Evolutionary conservation across 2,329 filamentous ascomycete genomes (phyloP), one percentile per base, ranked within the genome.

Genomic region (Epichloe sibirici): DNA sequence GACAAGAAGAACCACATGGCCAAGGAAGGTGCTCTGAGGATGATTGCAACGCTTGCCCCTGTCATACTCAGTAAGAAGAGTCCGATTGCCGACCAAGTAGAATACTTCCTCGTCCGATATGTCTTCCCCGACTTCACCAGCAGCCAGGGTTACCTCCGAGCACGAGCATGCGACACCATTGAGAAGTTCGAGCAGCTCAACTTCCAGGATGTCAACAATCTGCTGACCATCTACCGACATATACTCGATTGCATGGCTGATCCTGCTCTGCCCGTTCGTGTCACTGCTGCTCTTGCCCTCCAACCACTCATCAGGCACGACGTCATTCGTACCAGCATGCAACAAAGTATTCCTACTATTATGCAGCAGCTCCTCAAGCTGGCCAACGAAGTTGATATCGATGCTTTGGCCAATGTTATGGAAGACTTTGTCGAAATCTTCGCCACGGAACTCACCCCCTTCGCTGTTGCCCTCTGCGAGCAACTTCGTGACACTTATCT

Each of bases 341-440:
- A 96, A 71, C 83, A 90, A 64, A 96, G 90, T 67, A 98, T 98
- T 59, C 90, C 93, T 15, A 94, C 95, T 63, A 97, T 98, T 63
- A 98, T 98, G 93, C 94, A 97, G 71, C 91, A 98, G 70, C 78
- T 98, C 13, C 77, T 98, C 51, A 97, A 97, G 73, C 75, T 98
- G 53, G 91, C 93, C 31, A 98, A 98, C 65, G 93, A 98, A 70
- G 93, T 94, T 54, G 93, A 98, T 65, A 91, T 98, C 47, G 93
- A 98, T 68, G 90, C 93, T 5, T 76, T 98, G 42, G 91, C 93
- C 23, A 97, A 97, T 63, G 93, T 98, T 40, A 98, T 98, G 93
- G 93, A 98, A 70, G 93, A 98, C 65, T 98, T 98, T 65, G 93
- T 98, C 45, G 93, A 98, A 69, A 90, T 97, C 2, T 98, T 98